Evolutionary conservation across 1,284 basidiomycete genomes (phyloP).

Genomic region (Microbotryum saponariae): DNA sequence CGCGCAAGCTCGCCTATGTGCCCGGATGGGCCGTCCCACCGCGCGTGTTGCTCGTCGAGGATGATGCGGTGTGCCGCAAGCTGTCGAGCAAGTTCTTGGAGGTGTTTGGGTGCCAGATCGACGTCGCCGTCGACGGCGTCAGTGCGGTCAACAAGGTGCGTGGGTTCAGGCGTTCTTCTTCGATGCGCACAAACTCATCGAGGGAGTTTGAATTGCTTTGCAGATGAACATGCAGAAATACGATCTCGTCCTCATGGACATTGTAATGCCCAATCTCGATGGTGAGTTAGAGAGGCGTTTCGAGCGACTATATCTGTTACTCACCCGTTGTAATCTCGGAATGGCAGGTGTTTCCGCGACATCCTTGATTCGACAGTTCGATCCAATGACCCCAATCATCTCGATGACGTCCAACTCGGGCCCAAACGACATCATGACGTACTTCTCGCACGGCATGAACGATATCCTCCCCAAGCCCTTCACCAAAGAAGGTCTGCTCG

Average conservation of each 20-base stretch:
- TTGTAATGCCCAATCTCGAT: constrained; percentile 88
- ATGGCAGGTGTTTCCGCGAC: constrained; percentile 63
- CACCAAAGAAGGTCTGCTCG: constrained; percentile 79
- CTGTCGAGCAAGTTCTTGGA: constrained; percentile 87
- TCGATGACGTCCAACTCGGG: constrained; percentile 93
- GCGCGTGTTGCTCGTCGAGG: constrained; percentile 79
- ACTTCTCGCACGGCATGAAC: constrained; percentile 87
- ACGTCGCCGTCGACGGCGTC: constrained; percentile 88
- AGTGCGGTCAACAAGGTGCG: constrained; percentile 86
- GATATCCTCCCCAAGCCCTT: constrained; percentile 97
- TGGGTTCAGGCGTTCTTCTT: background rate
- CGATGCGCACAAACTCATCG: background rate
- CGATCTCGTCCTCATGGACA: constrained; percentile 90
- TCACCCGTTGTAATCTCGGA: background rate
- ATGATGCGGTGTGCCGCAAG: constrained; percentile 82
- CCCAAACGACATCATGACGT: constrained; percentile 84
- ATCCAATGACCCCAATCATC: constrained; percentile 89
- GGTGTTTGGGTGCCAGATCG: constrained; percentile 89
- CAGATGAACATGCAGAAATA: constrained; percentile 71
- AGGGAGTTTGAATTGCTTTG: background rate
- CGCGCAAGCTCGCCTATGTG: constrained; percentile 55
- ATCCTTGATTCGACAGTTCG: constrained; percentile 85
- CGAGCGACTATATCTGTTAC: too few species aligned
- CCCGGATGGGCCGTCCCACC: constrained; percentile 50
- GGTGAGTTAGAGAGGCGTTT: constrained; percentile 42